A percentile compares a stretch with the other conserved stretches of the same genome.
phyloP scores from a whole-genome alignment of 2,329 filamentous ascomycete genomes.

The Aspergillus fumigatus region DNA sequence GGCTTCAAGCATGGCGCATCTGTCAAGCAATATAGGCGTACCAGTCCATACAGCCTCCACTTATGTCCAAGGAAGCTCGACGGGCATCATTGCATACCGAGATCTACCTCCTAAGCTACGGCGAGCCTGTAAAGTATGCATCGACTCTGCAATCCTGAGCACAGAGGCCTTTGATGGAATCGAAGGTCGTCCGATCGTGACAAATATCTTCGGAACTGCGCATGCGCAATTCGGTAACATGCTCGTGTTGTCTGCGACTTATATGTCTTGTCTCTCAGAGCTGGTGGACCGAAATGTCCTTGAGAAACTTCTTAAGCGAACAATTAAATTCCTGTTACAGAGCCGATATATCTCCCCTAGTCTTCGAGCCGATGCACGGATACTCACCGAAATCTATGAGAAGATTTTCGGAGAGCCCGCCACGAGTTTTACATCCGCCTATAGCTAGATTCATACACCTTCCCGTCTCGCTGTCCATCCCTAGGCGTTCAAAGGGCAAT shows the following conservation, averaged over 20 bases:
- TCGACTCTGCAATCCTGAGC: constrained; percentile 74
- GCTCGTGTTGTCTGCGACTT: constrained; percentile 80
- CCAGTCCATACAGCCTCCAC: too few relatives aligned
- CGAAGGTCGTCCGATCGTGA: constrained; percentile 68
- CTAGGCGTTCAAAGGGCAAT: too few relatives aligned
- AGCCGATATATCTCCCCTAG: constrained; percentile 71
- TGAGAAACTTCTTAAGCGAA: constrained; percentile 61
- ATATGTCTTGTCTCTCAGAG: constrained; percentile 59
- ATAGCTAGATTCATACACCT: background rate
- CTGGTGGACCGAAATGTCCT: constrained; percentile 57
- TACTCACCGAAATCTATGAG: constrained; percentile 55
- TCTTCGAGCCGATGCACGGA: constrained; percentile 67
- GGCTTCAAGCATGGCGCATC: constrained; percentile 28
- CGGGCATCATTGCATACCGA: constrained; percentile 10
- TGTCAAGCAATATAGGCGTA: constrained; percentile 34
- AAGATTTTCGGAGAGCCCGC: constrained; percentile 39
- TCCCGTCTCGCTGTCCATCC: background rate
- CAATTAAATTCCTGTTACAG: constrained; percentile 69
- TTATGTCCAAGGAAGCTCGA: too few relatives aligned
- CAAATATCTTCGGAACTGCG: constrained; percentile 90
- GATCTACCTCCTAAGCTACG: constrained; percentile 44
- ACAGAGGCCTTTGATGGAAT: constrained; percentile 73
- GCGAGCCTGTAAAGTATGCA: constrained; percentile 56
- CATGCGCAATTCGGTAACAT: constrained; percentile 99
- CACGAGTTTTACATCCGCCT: constrained; percentile 2